Evolutionary conservation across 768 basidiomycete species (phyloP), one percentile per base, ranked within the genome.

Genomic region (Hericium alpestre): DNA sequence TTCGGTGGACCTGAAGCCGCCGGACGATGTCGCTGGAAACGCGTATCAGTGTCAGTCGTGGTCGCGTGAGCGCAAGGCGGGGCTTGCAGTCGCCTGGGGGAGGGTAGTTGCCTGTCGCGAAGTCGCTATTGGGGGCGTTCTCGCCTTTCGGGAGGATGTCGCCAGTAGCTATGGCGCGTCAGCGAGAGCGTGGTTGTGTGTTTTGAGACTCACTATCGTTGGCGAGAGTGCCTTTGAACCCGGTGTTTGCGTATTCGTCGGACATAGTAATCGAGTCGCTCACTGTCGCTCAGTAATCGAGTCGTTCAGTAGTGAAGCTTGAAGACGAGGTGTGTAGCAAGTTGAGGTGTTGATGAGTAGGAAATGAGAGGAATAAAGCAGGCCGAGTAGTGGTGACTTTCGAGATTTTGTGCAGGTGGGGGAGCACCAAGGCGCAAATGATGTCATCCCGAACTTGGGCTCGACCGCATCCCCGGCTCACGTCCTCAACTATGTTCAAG

Each of bases 161-260:
- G 43, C 20, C 41, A 20, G 11, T 37, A 22, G 40, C 27, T 43
- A 15, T 22, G 20, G 16, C n/a, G 6, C 20, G 49, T 46, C 43
- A 46, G 43, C 11, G 43, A 10, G 16, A 46, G 43, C 8, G 1
- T 51, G 49, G 11, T 25, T 2, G 18, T 23, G 49, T 10, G 16
- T 23, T 18, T 11, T 15, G 16, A 3, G 11, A 60, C 61, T 22
- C 13, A 62, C 61, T 56, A 4, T 57, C 48, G n/a, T 56, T 54
- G 38, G 56, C 54, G 37, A 60, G 54, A 38, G 61, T 57, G 54
- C 61, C 61, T 10, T 58, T 46, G 54, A 56, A 60, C 32, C 61
- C 59, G n/a, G 56, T 61, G 39, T 51, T 62, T 39, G 59, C 59
- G 56, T 62, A 62, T 60, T 62, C 61, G 56, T 60, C 56, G 56